Evolutionary conservation across 2,329 filamentous ascomycete species (phyloP).

Genomic region (Alternaria arborescens): DNA sequence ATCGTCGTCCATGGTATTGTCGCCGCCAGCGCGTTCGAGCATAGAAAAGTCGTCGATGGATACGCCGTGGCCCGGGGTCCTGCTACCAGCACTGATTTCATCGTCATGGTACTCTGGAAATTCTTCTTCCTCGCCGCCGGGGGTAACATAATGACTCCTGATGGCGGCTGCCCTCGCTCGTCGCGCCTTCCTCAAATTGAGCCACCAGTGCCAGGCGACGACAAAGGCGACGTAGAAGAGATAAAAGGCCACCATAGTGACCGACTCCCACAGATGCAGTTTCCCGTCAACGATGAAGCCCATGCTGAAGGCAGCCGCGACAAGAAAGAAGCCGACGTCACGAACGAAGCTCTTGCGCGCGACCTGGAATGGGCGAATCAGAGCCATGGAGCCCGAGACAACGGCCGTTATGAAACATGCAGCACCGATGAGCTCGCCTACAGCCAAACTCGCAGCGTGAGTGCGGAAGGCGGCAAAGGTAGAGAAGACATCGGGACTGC

Average conservation of each 20-base stretch:
- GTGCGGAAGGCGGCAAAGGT: constrained; percentile 98
- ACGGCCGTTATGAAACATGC: constrained; percentile 96
- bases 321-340: constrained; percentile 91
- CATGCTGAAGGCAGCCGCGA: constrained; percentile 87
- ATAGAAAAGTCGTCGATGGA: constrained; percentile 71
- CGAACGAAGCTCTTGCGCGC: constrained; percentile 88
- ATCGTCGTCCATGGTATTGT: constrained; percentile 63
- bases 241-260: constrained; percentile 90
- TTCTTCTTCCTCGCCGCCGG: constrained; percentile 67
- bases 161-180: constrained; percentile 74
- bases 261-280: constrained; percentile 88
- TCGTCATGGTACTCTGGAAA: constrained; percentile 62
- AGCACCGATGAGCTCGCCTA: constrained; percentile 93
- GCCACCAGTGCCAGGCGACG: constrained; percentile 90
- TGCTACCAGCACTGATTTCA: constrained; percentile 55
- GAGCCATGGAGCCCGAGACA: constrained; percentile 94
- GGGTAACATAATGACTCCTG: constrained; percentile 75
- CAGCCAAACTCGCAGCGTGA: constrained; percentile 94
- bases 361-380: constrained; percentile 94
- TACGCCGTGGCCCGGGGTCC: constrained; percentile 56
- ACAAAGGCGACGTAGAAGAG: constrained; percentile 88
- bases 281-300: constrained; percentile 84
- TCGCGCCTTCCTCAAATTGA: constrained; percentile 68
- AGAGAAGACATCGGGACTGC: constrained; percentile 96
- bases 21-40: constrained; percentile 66